phyloP scores from a whole-genome alignment of 352 stramenopile genomes.

The Pythium chondricola region DNA sequence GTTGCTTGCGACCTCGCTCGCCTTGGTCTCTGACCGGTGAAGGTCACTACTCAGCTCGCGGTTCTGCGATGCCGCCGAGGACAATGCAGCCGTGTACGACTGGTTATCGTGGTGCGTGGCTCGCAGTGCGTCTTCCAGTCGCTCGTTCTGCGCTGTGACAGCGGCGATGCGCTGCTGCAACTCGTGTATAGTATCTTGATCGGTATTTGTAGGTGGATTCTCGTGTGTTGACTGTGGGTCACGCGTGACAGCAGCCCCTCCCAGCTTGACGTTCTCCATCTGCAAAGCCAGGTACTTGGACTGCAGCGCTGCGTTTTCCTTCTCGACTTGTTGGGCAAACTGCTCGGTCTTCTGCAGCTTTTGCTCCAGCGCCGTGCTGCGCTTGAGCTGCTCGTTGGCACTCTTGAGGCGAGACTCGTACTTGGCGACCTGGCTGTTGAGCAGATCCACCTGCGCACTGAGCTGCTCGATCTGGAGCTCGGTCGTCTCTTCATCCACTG shows the following conservation, averaged over 20 bases:
- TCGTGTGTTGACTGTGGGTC: not conserved
- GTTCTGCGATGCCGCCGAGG: constrained; percentile 75
- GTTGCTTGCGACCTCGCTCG: constrained; percentile 31
- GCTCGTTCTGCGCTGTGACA: constrained; percentile 45
- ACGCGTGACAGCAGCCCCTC: constrained; percentile 1
- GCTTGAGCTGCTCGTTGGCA: constrained; percentile 42
- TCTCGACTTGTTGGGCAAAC: constrained; percentile 40
- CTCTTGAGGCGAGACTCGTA: constrained; percentile 72
- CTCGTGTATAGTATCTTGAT: not conserved
- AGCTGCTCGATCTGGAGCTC: constrained; percentile 69
- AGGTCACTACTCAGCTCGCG: constrained; percentile 57
- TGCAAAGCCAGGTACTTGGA: constrained; percentile 44
- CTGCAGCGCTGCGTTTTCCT: constrained; percentile 41
- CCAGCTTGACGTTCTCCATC: constrained; percentile 32
- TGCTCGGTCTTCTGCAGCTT: constrained; percentile 52
- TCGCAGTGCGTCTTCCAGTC: constrained; percentile 67
- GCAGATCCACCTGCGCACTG: constrained; percentile 55
- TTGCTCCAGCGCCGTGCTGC: constrained; percentile 34
- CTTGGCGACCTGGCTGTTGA: constrained; percentile 78
- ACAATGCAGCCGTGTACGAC: constrained; percentile 73
- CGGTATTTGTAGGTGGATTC: no score
- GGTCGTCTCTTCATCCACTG: constrained; percentile 26
- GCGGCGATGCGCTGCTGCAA: constrained; percentile 53
- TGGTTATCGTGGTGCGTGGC: constrained; percentile 80
- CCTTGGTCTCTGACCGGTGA: constrained; percentile 43